A percentile compares a stretch with the other conserved stretches of the same genome.
Conservation (phyloP, 139 green algal genomes). For the Coelastrella sp. region DNA sequence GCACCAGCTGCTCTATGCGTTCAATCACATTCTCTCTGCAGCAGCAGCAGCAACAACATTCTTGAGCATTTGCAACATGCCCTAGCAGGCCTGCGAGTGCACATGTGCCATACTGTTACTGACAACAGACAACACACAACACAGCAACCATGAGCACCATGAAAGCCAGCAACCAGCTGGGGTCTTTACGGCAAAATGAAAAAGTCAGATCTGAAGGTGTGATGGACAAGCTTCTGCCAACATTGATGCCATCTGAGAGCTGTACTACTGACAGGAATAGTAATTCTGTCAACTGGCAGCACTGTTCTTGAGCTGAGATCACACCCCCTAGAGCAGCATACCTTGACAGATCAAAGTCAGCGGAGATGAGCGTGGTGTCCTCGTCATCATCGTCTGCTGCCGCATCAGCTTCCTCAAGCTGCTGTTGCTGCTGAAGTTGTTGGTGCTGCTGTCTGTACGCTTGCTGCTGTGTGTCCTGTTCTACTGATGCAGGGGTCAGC, state of each 20-base stretch:
- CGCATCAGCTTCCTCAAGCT: background rate
- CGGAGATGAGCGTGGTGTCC: background rate
- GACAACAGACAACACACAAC: too few species aligned
- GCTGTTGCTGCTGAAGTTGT: background rate
- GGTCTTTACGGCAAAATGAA: too few species aligned
- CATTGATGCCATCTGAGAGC: too few species aligned
- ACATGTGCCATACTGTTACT: too few species aligned
- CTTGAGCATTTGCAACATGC: background rate
- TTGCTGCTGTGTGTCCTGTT: background rate
- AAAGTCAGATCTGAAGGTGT: too few species aligned
- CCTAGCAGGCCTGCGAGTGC: too few species aligned
- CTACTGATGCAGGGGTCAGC: too few species aligned
- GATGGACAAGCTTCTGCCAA: too few species aligned
- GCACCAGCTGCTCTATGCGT: conserved; percentile 41
- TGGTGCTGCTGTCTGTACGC: background rate
- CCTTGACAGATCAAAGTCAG: conserved; percentile 35
- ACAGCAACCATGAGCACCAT: too few species aligned
- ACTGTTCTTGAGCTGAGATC: background rate
- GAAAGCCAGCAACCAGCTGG: too few species aligned
- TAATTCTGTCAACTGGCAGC: background rate
- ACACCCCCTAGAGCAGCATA: background rate
- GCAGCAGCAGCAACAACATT: background rate
- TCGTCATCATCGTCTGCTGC: conserved; percentile 3
- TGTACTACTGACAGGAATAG: background rate
- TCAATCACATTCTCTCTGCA: conserved; percentile 42